Evolutionary conservation across 2,329 filamentous ascomycete genomes (phyloP), one percentile per base, ranked within the genome.

Genomic region (Paracamarosporium sp.): DNA sequence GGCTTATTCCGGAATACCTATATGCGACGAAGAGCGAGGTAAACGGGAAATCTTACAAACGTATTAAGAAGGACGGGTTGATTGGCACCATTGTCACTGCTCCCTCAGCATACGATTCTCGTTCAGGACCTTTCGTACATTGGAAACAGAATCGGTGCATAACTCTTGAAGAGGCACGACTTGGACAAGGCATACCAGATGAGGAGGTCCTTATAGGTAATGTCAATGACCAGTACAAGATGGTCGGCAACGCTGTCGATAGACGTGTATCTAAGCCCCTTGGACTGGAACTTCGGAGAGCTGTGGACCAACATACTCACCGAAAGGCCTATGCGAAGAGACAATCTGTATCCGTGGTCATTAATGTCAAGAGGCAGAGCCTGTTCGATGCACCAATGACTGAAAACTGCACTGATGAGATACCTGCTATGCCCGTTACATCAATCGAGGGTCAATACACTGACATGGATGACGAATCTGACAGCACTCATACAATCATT

Each of bases 221-320:
- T 0, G 72, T 82, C 0, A 9, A 35, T 0, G 78, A 87, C 1
- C 88, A 91, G 68, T 88, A 85, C 78, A 84, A 82, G 53, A 85
- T 91, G 20, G 80, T 93, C 0, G 92, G 92, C 0, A 96, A 96
- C 72, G 91, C 88, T 27, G 91, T 96, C 0, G 86, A 90, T 2
- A 80, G 90, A 8, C 84, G 86, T 24, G 84, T 91, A 1, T 85
- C 90, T 0, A 74, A 92, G 17, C 86, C 86, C 0, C 71, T 93
- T 1, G 91, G 91, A 0, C 67, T 90, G 4, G 79, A 82, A 9
- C 76, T 93, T 12, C 56, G 63, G 6, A 30, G 57, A 12, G 66
- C 66, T 0, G 20, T 63, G 1, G 53, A 61, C 11, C 27, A 45
- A 8, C 40, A 43, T 30, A 25, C 5, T 13, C 30, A 30, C 31